Evolutionary conservation across 208 protist genomes (phyloP).

Genomic region (Trypanosoma avium): DNA sequence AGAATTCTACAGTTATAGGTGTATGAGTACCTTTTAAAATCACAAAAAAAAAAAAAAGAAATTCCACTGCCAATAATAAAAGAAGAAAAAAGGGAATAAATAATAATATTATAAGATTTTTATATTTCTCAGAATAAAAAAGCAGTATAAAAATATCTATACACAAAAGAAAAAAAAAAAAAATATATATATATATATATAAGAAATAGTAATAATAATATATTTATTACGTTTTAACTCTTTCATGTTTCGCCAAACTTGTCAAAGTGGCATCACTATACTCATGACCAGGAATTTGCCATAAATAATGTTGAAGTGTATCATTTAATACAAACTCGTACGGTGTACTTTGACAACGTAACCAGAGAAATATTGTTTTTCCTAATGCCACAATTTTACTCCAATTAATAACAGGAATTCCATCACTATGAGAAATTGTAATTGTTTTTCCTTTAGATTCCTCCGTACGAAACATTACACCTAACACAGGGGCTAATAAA

Average conservation of each 20-base stretch:
- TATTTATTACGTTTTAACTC: too few species aligned
- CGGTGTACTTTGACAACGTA: slow-evolving; percentile 58
- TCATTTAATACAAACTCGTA: slow-evolving; percentile 49
- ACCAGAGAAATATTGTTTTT: slow-evolving; percentile 50
- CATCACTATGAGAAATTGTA: slow-evolving; percentile 34
- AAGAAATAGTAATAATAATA: too few species aligned
- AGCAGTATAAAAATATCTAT: too few species aligned
- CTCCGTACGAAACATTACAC: slow-evolving; percentile 50
- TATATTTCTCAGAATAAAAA: too few species aligned
- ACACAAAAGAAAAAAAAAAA: too few species aligned
- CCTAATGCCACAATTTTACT: slow-evolving; percentile 52
- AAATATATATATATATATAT: too few species aligned
- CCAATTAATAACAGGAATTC: slow-evolving; percentile 58
- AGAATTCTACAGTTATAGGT: too few species aligned
- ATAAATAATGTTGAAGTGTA: slow-evolving; percentile 53
- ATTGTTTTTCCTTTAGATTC: slow-evolving; percentile 39
- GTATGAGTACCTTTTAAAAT: too few species aligned
- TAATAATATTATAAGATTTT: too few species aligned
- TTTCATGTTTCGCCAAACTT: slow-evolving; percentile 28
- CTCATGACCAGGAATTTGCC: slow-evolving; percentile 41
- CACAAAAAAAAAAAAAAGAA: slow-evolving; percentile 15
- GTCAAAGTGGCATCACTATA: slow-evolving; percentile 42
- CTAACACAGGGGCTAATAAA: slow-evolving; percentile 51
- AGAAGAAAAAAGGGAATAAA: not conserved
- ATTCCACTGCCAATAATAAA: too few species aligned